These are phyloP conservation scores for Plantago major DNA, from an alignment of 257 asterid species.

Conservation along the genomic window DNA sequence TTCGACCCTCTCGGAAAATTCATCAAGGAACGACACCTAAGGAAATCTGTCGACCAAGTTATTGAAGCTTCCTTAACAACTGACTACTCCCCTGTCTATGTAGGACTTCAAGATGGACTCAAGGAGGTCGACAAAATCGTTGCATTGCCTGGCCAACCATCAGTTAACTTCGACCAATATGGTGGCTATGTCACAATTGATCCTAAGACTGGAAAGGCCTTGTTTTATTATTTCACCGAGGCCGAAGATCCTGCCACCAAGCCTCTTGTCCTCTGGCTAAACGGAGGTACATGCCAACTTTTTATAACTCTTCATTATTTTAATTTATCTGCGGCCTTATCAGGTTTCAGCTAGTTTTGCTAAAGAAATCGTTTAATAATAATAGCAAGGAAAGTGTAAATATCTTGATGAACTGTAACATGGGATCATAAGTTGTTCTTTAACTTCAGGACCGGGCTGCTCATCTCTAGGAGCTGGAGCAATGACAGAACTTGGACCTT, in stretches of 20 bases:
- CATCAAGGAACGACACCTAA: conserved; percentile 4
- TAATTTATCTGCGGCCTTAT: neutral
- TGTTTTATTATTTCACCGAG: conserved; percentile 23
- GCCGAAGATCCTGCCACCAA: conserved; percentile 18
- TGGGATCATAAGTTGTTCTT: neutral
- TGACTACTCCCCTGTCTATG: conserved; percentile 18
- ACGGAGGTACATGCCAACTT: conserved; percentile 21
- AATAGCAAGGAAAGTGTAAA: too few relatives aligned
- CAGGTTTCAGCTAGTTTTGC: too few relatives aligned
- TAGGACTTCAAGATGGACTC: conserved; percentile 25
- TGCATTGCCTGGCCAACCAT: conserved; percentile 41
- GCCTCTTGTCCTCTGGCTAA: conserved; percentile 29
- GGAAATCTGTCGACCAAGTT: neutral
- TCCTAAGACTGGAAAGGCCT: conserved; percentile 23
- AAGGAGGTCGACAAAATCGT: conserved; percentile 26
- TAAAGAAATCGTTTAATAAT: too few relatives aligned
- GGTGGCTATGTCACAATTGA: conserved; percentile 26
- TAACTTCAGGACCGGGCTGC: conserved; percentile 5
- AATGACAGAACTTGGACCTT: conserved; percentile 14
- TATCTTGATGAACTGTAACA: too few relatives aligned
- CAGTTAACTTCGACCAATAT: conserved; percentile 31
- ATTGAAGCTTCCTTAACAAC: neutral
- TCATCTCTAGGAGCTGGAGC: conserved; percentile 11
- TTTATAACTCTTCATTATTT: neutral
- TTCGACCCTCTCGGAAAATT: conserved; percentile 13